These are phyloP conservation scores for Termitomyces sp. DNA, from an alignment of 768 basidiomycete species.

Conservation along the genomic window DNA sequence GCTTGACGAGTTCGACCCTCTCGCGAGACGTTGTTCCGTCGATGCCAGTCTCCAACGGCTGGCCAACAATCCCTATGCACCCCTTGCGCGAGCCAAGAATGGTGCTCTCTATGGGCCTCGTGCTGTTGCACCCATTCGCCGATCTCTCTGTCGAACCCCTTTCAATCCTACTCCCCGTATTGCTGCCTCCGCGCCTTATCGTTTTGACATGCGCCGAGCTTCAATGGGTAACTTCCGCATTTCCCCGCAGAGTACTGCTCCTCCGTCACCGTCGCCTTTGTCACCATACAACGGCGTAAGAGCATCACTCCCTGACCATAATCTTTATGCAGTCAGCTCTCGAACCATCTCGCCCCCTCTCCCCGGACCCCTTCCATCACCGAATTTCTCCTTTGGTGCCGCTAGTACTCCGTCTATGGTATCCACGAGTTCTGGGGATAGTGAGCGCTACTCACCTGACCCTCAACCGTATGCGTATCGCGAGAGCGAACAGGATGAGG, in stretches of 20 bases:
- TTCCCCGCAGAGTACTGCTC: slow-evolving; percentile 32
- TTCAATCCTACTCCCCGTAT: slow-evolving; percentile 28
- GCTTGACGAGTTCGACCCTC: slow-evolving; percentile 42
- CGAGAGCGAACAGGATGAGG: slow-evolving; percentile 53
- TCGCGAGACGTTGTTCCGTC: slow-evolving; percentile 44
- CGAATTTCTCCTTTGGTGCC: slow-evolving; percentile 63
- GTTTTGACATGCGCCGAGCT: slow-evolving; percentile 38
- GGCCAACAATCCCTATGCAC: slow-evolving; percentile 49
- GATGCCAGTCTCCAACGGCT: slow-evolving; percentile 49
- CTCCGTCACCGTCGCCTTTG: slow-evolving; percentile 43
- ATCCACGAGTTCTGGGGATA: slow-evolving; percentile 48
- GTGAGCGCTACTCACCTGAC: slow-evolving; percentile 58
- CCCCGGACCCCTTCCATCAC: slow-evolving; percentile 59
- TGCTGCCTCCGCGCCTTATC: slow-evolving; percentile 33
- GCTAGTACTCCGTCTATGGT: slow-evolving; percentile 50
- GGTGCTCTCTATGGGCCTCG: slow-evolving; percentile 40
- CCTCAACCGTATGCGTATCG: slow-evolving; percentile 45
- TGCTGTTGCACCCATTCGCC: slow-evolving; percentile 33
- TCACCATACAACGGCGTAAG: slow-evolving; percentile 42
- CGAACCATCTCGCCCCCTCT: slow-evolving; percentile 44
- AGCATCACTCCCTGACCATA: slow-evolving; percentile 50
- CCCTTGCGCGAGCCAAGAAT: slow-evolving; percentile 53
- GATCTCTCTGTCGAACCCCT: slow-evolving; percentile 28
- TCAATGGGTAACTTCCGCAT: slow-evolving; percentile 40
- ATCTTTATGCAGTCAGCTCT: slow-evolving; percentile 46